Base-by-base conservation (phyloP, 2,329 filamentous ascomycete species). In the Colletotrichum melonis region DNA sequence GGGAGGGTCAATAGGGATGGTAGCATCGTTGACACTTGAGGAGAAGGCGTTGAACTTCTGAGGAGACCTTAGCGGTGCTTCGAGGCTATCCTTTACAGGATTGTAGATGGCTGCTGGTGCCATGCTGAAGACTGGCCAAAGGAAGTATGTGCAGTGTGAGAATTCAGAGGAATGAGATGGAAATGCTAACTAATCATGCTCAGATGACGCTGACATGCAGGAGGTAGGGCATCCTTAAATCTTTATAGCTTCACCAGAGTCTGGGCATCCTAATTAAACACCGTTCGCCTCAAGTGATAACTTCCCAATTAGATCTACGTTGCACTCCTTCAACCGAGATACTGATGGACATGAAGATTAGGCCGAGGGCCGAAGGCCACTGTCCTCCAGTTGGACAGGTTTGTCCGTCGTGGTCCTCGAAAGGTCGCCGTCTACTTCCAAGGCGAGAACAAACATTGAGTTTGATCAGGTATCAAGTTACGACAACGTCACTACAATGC, bases 1-100 rank as follows among this genome's bases (percentile, higher is more conserved):
- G 5, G 69, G 69, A 0, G 65, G 58, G n/a, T 72, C 69, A 14
- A 72, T 55, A 11, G 52, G 58, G 7, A 63, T 59, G 5, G 65
- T 28, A 12, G 5, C 26, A 6, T 42, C 35, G 4, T 57, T 46
- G 49, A 32, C 22, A 24, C 28, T 26, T 24, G 52, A 54, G 5
- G 63, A 26, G 19, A 49, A 49, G 16, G 12, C n/a, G 12, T 60
- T 42, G n/a, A 54, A 46, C 19, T 46, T 58, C 3, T 30, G 14
- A 6, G 19, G 58, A 11, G 69, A 57, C 9, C 22, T 58, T 11
- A 58, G 26, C 4, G 65, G 54, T 26, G 58, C 42, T 6, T 30
- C 56, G 22, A 57, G n/a, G 4, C 55, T 35, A 38, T 19, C 46
- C 11, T 22, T 49, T 2, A 22, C 14, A 11, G 54, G 8, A 42